Conservation (phyloP, 2,329 filamentous ascomycete species). For the Claviceps africana region DNA sequence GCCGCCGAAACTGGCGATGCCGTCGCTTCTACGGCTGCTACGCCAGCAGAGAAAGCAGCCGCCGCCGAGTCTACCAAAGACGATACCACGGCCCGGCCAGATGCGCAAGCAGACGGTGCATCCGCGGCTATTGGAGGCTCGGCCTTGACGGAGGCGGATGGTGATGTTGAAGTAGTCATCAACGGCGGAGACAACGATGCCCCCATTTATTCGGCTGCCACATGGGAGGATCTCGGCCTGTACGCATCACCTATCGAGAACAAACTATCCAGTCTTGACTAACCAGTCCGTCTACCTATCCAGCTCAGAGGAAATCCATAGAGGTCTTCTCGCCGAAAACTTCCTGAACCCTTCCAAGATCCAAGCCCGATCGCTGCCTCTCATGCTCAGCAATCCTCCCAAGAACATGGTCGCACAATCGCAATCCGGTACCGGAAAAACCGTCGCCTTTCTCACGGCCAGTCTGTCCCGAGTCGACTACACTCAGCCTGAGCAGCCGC, state of each 20-base stretch:
- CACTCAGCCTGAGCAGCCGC: slow-evolving; percentile 51
- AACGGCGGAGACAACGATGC: slow-evolving; percentile 3
- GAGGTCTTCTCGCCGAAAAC: slow-evolving; percentile 66
- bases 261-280: not conserved
- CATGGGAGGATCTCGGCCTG: slow-evolving; percentile 7
- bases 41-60: slow-evolving; percentile 2
- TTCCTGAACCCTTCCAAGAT: slow-evolving; percentile 97
- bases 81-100: not conserved
- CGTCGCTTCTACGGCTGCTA: not conserved
- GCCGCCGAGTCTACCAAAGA: not conserved
- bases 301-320: slow-evolving; percentile 45
- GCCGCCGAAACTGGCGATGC: not conserved
- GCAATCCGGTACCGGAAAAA: slow-evolving; percentile 98
- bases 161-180: slow-evolving; percentile 7
- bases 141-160: slow-evolving; percentile 3
- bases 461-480: slow-evolving; percentile 79
- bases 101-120: slow-evolving; percentile 6
- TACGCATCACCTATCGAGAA: not conserved
- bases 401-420: slow-evolving; percentile 94
- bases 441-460: slow-evolving; percentile 87
- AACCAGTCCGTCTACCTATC: not conserved
- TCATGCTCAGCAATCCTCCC: slow-evolving; percentile 77
- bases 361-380: slow-evolving; percentile 82
- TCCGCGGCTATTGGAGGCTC: slow-evolving; percentile 5
- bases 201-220: slow-evolving; percentile 5